These are phyloP conservation scores for Trichoderma pleuroti DNA, from an alignment of 2,329 filamentous ascomycete genomes.

Conservation along the genomic window DNA sequence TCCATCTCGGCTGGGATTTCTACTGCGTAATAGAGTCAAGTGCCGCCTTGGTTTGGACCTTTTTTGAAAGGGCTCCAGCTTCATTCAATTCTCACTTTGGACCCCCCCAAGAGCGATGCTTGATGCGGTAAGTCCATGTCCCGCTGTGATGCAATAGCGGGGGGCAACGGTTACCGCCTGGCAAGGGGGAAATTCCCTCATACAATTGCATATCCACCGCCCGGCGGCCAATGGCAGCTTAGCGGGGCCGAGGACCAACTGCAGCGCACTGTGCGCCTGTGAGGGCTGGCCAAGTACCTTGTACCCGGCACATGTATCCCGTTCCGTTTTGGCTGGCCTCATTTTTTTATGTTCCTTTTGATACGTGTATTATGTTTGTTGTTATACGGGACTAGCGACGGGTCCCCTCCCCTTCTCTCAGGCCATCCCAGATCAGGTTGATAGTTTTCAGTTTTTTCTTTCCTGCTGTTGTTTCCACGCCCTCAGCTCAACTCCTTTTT, in stretches of 20 bases:
- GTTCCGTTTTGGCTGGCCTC: neutral
- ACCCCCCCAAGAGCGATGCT: constrained; percentile 7
- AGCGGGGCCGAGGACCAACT: neutral
- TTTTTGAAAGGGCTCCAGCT: neutral
- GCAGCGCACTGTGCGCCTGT: neutral
- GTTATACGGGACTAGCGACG: neutral
- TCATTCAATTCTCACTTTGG: neutral
- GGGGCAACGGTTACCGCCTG: neutral
- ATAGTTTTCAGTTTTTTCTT: constrained; percentile 2
- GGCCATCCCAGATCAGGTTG: constrained; percentile 17
- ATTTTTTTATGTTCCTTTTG: neutral
- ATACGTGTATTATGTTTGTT: constrained; percentile 6
- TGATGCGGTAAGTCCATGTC: constrained; percentile 15
- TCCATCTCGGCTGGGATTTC: neutral
- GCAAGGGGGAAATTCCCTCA: constrained; percentile 16
- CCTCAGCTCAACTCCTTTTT: neutral
- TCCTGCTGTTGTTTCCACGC: neutral
- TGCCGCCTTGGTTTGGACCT: neutral
- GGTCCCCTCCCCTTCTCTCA: neutral
- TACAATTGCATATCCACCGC: constrained; percentile 19
- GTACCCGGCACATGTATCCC: neutral
- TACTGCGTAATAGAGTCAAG: neutral
- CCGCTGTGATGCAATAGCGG: constrained; percentile 16
- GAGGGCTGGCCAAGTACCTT: neutral
- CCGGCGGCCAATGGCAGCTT: neutral